phyloP scores from a whole-genome alignment of 2,329 filamentous ascomycete species.

The Fusarium falciforme region DNA sequence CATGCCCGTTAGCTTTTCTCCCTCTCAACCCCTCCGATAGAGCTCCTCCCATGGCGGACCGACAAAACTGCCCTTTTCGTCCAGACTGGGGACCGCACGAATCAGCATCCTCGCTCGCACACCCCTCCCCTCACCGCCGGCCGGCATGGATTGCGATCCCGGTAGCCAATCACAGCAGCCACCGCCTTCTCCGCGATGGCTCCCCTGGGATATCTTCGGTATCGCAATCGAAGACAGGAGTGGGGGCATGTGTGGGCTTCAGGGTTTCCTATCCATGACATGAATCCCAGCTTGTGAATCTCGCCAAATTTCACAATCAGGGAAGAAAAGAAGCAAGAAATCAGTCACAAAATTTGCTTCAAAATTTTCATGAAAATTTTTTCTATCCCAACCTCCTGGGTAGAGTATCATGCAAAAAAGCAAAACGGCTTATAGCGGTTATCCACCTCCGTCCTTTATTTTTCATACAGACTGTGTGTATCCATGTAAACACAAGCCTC shows the following conservation, averaged over 20 bases:
- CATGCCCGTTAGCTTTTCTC: slow-evolving; percentile 28
- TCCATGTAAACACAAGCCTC: background rate
- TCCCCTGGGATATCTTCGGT: background rate
- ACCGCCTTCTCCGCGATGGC: slow-evolving; percentile 31
- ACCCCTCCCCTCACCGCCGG: slow-evolving; percentile 27
- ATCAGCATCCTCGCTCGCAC: slow-evolving; percentile 2
- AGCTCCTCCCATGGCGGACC: background rate
- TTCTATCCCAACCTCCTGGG: background rate
- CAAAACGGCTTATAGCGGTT: slow-evolving; percentile 11
- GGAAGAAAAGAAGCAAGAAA: slow-evolving; percentile 21
- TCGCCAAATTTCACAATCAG: slow-evolving; percentile 29
- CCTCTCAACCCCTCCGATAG: background rate
- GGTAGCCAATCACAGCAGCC: slow-evolving; percentile 33
- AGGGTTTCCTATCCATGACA: background rate
- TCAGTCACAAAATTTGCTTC: background rate
- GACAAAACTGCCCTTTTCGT: slow-evolving; percentile 27
- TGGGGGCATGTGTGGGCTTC: background rate
- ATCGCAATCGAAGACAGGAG: background rate
- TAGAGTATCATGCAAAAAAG: background rate
- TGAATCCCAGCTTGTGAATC: slow-evolving; percentile 11
- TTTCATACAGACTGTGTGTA: background rate
- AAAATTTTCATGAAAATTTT: slow-evolving; percentile 3
- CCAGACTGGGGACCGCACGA: slow-evolving; percentile 28
- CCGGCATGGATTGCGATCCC: slow-evolving; percentile 30
- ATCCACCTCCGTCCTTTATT: background rate